These are phyloP conservation scores for Termitomyces sp. DNA, from an alignment of 768 basidiomycete species.

Conservation along the genomic window DNA sequence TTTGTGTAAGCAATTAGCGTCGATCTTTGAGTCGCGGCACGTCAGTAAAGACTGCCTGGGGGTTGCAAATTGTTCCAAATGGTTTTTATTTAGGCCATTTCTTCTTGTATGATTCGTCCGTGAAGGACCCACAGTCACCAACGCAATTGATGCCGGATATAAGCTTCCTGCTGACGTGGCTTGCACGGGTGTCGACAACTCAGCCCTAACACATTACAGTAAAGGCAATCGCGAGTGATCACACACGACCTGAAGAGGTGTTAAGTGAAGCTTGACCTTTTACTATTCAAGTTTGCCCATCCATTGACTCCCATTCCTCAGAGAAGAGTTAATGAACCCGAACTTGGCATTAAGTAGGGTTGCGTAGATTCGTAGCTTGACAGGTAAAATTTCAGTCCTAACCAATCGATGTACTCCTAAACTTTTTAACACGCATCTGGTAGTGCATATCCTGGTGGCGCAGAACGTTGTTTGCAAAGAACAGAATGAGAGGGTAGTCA, in stretches of 20 bases:
- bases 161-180: neutral
- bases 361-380: neutral
- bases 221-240: neutral
- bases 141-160: neutral
- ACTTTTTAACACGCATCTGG: neutral
- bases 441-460: neutral
- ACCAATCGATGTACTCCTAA: neutral
- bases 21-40: neutral
- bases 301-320: neutral
- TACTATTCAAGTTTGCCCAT: neutral
- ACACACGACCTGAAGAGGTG: neutral
- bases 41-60: neutral
- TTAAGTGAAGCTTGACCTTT: neutral
- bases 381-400: neutral
- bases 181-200: neutral
- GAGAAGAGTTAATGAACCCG: too few species aligned
- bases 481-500: neutral
- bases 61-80: neutral
- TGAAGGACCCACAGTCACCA: neutral
- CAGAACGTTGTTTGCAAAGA: neutral
- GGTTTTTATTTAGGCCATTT: neutral
- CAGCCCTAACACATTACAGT: neutral
- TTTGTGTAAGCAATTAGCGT: neutral
- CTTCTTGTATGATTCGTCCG: neutral
- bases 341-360: neutral